A percentile compares a stretch with the other conserved stretches of the same genome.
Evolutionary conservation across 108 stramenopile species (phyloP).

Genomic region (Craspedostauros australis): DNA sequence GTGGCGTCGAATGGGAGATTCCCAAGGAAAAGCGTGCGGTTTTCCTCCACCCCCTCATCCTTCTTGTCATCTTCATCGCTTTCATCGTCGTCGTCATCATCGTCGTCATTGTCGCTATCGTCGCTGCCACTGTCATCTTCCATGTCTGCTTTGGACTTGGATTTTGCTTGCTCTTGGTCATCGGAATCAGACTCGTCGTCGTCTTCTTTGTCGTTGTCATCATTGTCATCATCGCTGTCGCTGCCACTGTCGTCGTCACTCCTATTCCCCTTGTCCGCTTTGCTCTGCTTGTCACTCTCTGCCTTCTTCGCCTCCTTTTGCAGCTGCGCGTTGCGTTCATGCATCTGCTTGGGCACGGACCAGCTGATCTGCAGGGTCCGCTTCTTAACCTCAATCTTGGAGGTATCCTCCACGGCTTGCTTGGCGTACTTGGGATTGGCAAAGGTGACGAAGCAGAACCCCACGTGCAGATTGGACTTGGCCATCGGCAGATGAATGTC

Average conservation of each 20-base stretch:
- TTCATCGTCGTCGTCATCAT: constrained; percentile 30
- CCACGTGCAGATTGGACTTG: constrained; percentile 54
- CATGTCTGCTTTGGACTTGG: constrained; percentile 24
- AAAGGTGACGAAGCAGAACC: constrained; percentile 94
- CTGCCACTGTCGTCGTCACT: constrained; percentile 18
- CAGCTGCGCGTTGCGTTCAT: constrained; percentile 45
- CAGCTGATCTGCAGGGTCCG: constrained; percentile 83
- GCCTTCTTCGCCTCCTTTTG: constrained; percentile 12
- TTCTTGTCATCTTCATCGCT: constrained; percentile 1
- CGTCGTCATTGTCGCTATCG: constrained; percentile 25
- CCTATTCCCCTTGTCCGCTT: constrained; percentile 2
- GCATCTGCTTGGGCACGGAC: constrained; percentile 61
- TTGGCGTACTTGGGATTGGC: constrained; percentile 47
- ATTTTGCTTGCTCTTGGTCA: constrained; percentile 19
- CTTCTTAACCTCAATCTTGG: constrained; percentile 49
- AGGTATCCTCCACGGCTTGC: constrained; percentile 51
- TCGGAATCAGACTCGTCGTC: constrained; percentile 20
- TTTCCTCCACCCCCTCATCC: constrained; percentile 17
- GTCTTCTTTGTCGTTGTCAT: constrained; percentile 3
- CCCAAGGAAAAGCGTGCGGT: constrained; percentile 78
- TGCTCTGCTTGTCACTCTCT: neutral
- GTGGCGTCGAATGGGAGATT: constrained; percentile 95
- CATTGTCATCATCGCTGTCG: constrained; percentile 20
- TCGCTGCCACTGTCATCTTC: constrained; percentile 20
- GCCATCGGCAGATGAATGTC: constrained; percentile 83